These are phyloP conservation scores for Angomonas ambiguus DNA, from an alignment of 208 protist genomes.

Conservation along the genomic window DNA sequence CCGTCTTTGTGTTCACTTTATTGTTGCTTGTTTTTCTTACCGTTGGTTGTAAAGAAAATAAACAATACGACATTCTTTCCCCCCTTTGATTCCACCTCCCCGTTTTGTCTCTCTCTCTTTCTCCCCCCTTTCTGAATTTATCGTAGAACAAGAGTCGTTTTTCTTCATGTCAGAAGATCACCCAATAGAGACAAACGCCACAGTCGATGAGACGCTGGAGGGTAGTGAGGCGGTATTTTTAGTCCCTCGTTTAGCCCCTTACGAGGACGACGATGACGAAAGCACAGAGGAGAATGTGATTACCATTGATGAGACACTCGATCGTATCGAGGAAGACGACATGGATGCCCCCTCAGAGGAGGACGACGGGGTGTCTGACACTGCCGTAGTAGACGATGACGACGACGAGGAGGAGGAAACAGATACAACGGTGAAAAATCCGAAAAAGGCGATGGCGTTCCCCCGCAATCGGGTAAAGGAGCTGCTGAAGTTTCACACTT, in stretches of 20 bases:
- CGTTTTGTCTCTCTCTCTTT: conserved; percentile 12
- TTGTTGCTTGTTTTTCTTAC: too few species aligned
- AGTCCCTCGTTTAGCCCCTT: conserved; percentile 40
- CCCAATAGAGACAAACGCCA: neutral
- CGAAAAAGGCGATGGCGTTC: conserved; percentile 25
- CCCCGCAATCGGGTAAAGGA: conserved; percentile 55
- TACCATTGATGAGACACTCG: conserved; percentile 6
- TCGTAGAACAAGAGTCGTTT: neutral
- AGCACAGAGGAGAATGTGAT: conserved; percentile 10
- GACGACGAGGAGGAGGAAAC: conserved; percentile 18
- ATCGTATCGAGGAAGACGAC: neutral
- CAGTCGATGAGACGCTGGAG: conserved; percentile 12
- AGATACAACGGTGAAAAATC: neutral
- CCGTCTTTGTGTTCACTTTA: neutral
- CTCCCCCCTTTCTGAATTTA: neutral
- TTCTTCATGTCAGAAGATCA: neutral
- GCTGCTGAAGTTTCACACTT: conserved; percentile 58
- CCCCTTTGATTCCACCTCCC: conserved; percentile 18
- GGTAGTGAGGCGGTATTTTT: conserved; percentile 35
- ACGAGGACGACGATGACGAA: conserved; percentile 14
- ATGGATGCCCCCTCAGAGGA: neutral
- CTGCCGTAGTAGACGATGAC: neutral
- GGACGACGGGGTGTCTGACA: conserved; percentile 9
- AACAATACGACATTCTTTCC: neutral
- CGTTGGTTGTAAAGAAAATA: neutral